A percentile compares a stretch with the other conserved stretches of the same genome.
Conservation (phyloP, 2,329 filamentous ascomycete genomes). For the Xylaria hypoxylon region DNA sequence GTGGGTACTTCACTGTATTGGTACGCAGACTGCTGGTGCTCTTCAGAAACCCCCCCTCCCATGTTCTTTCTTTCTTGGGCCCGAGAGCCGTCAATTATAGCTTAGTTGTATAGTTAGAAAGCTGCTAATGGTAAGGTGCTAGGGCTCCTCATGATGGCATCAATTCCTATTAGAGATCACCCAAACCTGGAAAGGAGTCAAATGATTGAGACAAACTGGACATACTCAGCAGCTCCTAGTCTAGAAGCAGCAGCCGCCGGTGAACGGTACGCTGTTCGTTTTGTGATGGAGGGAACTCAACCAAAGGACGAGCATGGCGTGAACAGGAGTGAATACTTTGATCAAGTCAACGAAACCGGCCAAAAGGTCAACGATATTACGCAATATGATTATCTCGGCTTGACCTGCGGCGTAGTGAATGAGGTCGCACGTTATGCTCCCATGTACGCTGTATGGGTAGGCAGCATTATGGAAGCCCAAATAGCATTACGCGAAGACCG, state of each 20-base stretch:
- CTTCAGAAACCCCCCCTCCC: too few relatives aligned
- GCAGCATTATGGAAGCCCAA: background rate
- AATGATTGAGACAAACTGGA: background rate
- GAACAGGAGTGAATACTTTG: background rate
- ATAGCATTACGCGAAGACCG: too few relatives aligned
- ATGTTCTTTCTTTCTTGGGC: background rate
- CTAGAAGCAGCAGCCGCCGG: background rate
- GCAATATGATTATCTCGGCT: slow-evolving; percentile 19
- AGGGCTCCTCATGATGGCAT: slow-evolving; percentile 30
- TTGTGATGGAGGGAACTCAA: background rate
- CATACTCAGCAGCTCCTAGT: slow-evolving; percentile 1
- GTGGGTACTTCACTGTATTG: slow-evolving; percentile 18
- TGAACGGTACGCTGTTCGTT: background rate
- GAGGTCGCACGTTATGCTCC: background rate
- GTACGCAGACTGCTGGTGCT: background rate
- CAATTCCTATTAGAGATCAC: slow-evolving; percentile 1
- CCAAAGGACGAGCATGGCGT: background rate
- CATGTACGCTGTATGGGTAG: slow-evolving; percentile 4
- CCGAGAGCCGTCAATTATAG: background rate
- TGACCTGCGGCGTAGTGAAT: background rate
- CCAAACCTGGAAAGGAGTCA: background rate
- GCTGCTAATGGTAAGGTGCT: background rate
- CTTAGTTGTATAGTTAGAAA: background rate
- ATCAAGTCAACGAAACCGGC: slow-evolving; percentile 6
- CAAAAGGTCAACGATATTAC: background rate